Conservation (phyloP, 176 grass and related monocot genomes). For the Leersia perrieri region DNA sequence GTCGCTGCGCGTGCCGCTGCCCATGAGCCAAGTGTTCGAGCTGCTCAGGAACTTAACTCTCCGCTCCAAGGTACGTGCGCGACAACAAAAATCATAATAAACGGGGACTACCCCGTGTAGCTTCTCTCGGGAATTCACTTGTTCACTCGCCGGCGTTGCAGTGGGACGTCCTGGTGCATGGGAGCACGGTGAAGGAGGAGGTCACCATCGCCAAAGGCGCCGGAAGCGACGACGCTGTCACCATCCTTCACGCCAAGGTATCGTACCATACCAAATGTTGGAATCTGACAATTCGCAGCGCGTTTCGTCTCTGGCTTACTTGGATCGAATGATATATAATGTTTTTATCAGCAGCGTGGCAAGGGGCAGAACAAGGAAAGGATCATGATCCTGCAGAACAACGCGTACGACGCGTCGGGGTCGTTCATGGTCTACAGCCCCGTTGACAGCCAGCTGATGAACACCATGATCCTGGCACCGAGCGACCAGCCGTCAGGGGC, state of each 20-base stretch:
- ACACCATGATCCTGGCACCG: conserved; percentile 16
- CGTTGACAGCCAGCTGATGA: conserved; percentile 26
- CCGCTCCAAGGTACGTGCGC: conserved; percentile 25
- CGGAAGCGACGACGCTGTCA: conserved; percentile 40
- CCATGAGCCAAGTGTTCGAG: conserved; percentile 37
- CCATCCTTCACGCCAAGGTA: conserved; percentile 54
- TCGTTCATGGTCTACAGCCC: conserved; percentile 59
- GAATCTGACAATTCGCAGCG: too few relatives aligned
- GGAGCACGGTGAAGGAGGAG: conserved; percentile 40
- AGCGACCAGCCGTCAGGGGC: too few relatives aligned
- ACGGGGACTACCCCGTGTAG: background rate
- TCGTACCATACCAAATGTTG: background rate
- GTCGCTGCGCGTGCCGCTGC: conserved; percentile 43
- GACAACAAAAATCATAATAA: background rate
- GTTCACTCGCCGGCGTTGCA: conserved; percentile 14
- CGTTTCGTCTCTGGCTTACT: background rate
- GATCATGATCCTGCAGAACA: conserved; percentile 68
- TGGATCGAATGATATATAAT: background rate
- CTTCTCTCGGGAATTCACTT: background rate
- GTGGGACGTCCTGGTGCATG: conserved; percentile 59
- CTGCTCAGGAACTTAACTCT: conserved; percentile 38
- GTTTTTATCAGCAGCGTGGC: background rate
- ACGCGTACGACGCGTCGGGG: conserved; percentile 36
- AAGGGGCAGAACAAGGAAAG: background rate
- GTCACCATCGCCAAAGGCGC: conserved; percentile 30